These are phyloP conservation scores for Dalbergia cultrata DNA, from an alignment of 306 rosid species.

Conservation along the genomic window DNA sequence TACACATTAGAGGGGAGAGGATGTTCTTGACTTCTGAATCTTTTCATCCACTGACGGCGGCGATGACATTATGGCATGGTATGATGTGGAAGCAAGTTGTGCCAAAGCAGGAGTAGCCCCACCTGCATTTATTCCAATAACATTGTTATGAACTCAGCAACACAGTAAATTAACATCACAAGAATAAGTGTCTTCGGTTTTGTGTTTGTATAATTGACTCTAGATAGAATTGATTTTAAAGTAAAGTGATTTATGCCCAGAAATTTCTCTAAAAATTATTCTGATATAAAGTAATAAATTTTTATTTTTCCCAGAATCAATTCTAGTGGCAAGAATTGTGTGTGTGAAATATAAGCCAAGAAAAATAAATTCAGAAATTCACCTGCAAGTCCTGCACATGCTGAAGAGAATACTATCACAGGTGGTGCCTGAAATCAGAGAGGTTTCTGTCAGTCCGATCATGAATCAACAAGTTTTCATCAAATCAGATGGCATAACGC, in stretches of 20 bases:
- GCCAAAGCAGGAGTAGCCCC: constrained; percentile 87
- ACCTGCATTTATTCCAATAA: constrained; percentile 56
- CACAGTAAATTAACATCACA: too few species aligned
- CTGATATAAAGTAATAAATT: too few species aligned
- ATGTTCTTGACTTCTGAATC: constrained; percentile 73
- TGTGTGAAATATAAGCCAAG: constrained; percentile 10
- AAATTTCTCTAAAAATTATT: too few species aligned
- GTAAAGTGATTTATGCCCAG: too few species aligned
- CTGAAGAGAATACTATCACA: constrained; percentile 88
- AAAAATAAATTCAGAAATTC: constrained; percentile 36
- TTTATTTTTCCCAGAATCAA: too few species aligned
- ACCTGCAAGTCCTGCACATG: constrained; percentile 94
- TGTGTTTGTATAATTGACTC: too few species aligned
- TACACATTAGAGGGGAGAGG: constrained; percentile 60
- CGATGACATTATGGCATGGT: constrained; percentile 68
- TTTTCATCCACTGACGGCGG: constrained; percentile 71
- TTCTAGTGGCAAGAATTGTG: too few species aligned
- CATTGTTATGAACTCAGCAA: constrained; percentile 18
- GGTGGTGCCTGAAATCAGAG: constrained; percentile 88
- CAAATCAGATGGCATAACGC: constrained; percentile 6
- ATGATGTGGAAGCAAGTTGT: constrained; percentile 87
- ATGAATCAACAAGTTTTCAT: constrained; percentile 24
- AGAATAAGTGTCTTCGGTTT: too few species aligned
- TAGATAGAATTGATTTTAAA: too few species aligned
- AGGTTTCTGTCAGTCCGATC: constrained; percentile 38